These are phyloP conservation scores for Diaporthe citriasiana DNA, from an alignment of 2,329 filamentous ascomycete genomes.

Conservation along the genomic window DNA sequence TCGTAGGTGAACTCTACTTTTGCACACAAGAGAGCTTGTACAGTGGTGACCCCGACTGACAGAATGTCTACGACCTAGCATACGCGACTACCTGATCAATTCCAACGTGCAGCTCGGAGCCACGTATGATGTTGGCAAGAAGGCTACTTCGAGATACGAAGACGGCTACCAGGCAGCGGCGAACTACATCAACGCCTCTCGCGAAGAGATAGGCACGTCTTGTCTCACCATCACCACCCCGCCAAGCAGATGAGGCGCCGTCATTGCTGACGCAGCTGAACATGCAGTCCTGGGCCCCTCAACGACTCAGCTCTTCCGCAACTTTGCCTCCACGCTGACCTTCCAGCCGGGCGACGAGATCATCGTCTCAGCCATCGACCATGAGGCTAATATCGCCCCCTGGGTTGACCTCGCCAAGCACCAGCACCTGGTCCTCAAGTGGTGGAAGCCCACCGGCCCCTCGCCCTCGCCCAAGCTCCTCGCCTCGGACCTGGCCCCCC, in stretches of 20 bases:
- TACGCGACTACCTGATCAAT: slow-evolving; percentile 74
- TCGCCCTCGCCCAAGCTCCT: slow-evolving; percentile 68
- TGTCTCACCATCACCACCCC: background rate
- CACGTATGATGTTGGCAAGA: slow-evolving; percentile 72
- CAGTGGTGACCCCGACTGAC: background rate
- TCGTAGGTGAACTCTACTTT: slow-evolving; percentile 61
- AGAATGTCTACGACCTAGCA: slow-evolving; percentile 56
- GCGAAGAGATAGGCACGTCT: slow-evolving; percentile 72
- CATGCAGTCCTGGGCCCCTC: slow-evolving; percentile 76
- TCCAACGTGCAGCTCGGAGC: slow-evolving; percentile 84
- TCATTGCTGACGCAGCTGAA: background rate
- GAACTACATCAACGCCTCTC: slow-evolving; percentile 76
- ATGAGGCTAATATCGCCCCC: slow-evolving; percentile 82
- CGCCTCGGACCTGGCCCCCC: slow-evolving; percentile 65
- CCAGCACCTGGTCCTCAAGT: slow-evolving; percentile 74
- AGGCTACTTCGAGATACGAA: slow-evolving; percentile 71
- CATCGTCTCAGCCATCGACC: slow-evolving; percentile 79
- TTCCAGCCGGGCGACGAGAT: slow-evolving; percentile 74
- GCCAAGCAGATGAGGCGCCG: background rate
- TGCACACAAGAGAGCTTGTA: background rate
- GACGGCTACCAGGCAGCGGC: slow-evolving; percentile 76
- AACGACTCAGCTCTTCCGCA: slow-evolving; percentile 82
- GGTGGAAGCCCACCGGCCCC: slow-evolving; percentile 70
- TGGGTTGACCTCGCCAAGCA: slow-evolving; percentile 79
- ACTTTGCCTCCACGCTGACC: slow-evolving; percentile 70